phyloP scores from a whole-genome alignment of 2,329 filamentous ascomycete genomes.

The Colletotrichum eremochloae region DNA sequence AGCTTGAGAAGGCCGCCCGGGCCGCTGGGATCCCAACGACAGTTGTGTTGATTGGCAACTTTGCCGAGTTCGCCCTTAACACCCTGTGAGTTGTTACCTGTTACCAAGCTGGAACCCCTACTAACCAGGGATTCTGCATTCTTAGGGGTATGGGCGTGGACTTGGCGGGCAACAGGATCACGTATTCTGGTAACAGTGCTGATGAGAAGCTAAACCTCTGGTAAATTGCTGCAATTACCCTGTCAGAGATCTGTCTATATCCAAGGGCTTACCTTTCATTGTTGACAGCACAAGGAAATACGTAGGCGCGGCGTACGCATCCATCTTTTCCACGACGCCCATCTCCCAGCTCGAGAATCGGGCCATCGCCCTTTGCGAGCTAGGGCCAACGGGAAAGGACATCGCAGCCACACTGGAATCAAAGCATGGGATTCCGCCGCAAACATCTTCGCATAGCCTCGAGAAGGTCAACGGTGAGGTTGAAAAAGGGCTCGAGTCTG shows the following conservation, averaged over 20 bases:
- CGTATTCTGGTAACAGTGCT: constrained; percentile 17
- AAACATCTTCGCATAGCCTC: constrained; percentile 41
- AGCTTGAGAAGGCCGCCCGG: constrained; percentile 45
- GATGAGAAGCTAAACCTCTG: constrained; percentile 13
- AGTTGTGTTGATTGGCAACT: constrained; percentile 45
- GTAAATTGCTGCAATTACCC: not conserved
- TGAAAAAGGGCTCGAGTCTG: constrained; percentile 41
- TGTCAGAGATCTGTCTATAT: not conserved
- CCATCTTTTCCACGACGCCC: constrained; percentile 47
- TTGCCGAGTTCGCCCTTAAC: constrained; percentile 47
- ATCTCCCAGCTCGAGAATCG: constrained; percentile 44
- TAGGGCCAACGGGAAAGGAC: constrained; percentile 46
- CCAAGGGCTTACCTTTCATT: not conserved
- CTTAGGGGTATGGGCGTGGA: constrained; percentile 24
- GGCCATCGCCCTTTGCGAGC: constrained; percentile 45
- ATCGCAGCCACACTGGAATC: constrained; percentile 43
- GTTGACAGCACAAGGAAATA: constrained; percentile 46
- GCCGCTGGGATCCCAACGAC: constrained; percentile 45
- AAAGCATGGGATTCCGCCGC: constrained; percentile 43
- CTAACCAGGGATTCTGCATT: not conserved
- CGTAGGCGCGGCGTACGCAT: constrained; percentile 47
- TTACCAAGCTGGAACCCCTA: not conserved
- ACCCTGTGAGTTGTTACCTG: constrained; percentile 13
- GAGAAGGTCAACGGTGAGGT: constrained; percentile 46
- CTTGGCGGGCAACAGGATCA: constrained; percentile 4